Conservation (phyloP, 306 rosid species). For the Lathyrus oleraceus region DNA sequence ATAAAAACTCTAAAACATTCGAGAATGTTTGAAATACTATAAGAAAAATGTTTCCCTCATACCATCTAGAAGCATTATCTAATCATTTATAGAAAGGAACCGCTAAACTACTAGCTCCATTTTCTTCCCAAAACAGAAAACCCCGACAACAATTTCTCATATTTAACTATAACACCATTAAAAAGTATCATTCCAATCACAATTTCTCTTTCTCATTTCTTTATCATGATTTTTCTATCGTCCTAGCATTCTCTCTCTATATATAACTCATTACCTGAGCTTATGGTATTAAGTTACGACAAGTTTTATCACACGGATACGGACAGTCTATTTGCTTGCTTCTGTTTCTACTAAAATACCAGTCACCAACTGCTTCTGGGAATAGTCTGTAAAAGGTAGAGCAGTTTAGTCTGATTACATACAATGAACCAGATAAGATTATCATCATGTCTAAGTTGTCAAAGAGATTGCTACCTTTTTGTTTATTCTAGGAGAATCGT, state of each 20-base stretch:
- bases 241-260: conserved; percentile 1
- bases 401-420: conserved; percentile 1
- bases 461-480: conserved; percentile 54
- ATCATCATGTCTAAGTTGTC: neutral
- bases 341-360: conserved; percentile 73
- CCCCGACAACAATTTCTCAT: too few species aligned
- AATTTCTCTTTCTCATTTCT: too few species aligned
- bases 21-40: too few species aligned
- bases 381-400: conserved; percentile 60
- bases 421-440: neutral
- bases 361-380: conserved; percentile 93
- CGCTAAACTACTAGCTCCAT: too few species aligned
- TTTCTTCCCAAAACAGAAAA: too few species aligned
- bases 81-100: too few species aligned
- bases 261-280: conserved; percentile 38
- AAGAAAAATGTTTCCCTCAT: too few species aligned
- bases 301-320: conserved; percentile 82
- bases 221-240: too few species aligned
- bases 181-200: too few species aligned
- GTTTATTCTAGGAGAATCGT: conserved; percentile 70
- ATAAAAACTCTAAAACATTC: too few species aligned
- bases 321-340: conserved; percentile 71
- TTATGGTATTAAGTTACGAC: conserved; percentile 70
- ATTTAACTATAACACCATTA: too few species aligned
- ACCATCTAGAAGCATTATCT: too few species aligned